Evolutionary conservation across 1,139 yeast species (phyloP).

Genomic region (Debaryomyces singareniensis): DNA sequence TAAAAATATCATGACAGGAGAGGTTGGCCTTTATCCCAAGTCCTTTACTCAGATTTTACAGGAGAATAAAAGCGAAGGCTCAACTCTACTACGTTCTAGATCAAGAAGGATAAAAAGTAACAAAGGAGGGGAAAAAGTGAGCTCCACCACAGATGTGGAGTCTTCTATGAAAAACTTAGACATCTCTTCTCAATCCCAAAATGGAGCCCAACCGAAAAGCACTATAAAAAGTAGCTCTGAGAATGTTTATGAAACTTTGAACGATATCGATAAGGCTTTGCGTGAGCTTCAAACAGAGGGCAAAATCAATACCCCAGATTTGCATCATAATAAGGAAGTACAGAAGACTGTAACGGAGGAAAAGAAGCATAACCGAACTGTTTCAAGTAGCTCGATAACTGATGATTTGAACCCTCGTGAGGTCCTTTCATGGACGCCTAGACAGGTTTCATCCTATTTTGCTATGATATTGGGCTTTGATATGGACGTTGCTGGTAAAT

Average conservation of each 20-base stretch:
- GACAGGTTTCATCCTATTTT: conserved; percentile 77
- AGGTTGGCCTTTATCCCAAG: conserved; percentile 85
- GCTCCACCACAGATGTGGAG: conserved; percentile 10
- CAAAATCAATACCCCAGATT: neutral
- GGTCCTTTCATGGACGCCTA: conserved; percentile 74
- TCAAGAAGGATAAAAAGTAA: conserved; percentile 44
- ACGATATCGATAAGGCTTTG: conserved; percentile 81
- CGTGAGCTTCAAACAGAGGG: conserved; percentile 51
- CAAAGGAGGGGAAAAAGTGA: conserved; percentile 8
- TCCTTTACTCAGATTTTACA: conserved; percentile 58
- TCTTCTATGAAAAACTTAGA: conserved; percentile 14
- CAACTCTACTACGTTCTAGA: conserved; percentile 46
- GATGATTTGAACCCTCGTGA: conserved; percentile 43
- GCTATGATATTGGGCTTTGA: conserved; percentile 65
- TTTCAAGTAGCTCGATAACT: conserved; percentile 14
- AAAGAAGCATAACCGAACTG: conserved; percentile 10
- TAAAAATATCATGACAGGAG: conserved; percentile 59
- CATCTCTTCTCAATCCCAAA: conserved; percentile 2
- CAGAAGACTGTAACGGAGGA: neutral
- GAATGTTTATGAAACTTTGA: conserved; percentile 52
- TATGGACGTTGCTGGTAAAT: conserved; percentile 63
- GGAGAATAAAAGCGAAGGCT: conserved; percentile 12
- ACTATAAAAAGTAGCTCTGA: conserved; percentile 1
- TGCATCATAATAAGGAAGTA: no score
- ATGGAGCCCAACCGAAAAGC: neutral